Evolutionary conservation across 139 green algal species (phyloP).

Genomic region (Haematococcus lacustris): DNA sequence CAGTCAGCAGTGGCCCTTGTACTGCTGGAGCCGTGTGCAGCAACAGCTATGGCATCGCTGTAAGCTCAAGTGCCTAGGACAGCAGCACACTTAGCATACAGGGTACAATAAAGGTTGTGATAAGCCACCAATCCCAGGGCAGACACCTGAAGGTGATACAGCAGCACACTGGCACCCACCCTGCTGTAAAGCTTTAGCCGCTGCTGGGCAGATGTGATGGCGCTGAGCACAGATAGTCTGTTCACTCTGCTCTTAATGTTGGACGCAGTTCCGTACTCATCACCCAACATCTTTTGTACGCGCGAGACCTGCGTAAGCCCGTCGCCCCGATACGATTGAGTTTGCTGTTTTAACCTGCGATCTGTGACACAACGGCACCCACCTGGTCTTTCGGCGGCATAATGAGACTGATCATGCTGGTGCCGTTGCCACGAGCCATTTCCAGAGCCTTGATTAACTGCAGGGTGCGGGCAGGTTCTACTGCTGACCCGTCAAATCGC

Average conservation of each 20-base stretch:
- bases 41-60: too few species aligned
- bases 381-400: constrained; percentile 97
- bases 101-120: too few species aligned
- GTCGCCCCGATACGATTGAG: background rate
- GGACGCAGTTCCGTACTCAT: constrained; percentile 96
- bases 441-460: constrained; percentile 88
- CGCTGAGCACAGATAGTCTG: constrained; percentile 89
- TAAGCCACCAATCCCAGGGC: too few species aligned
- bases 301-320: constrained; percentile 58
- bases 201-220: constrained; percentile 97
- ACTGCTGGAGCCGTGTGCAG: too few species aligned
- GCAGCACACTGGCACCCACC: too few species aligned
- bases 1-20: too few species aligned
- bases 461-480: too few species aligned
- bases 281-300: constrained; percentile 92
- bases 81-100: too few species aligned
- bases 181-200: constrained; percentile 92
- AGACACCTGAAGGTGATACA: too few species aligned
- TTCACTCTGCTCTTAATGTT: constrained; percentile 99
- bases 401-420: constrained; percentile 98
- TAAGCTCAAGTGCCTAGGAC: too few species aligned
- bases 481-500: too few species aligned
- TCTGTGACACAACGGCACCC: background rate
- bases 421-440: constrained; percentile 87
- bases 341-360: background rate